These are phyloP conservation scores for Rhodotorula taiwanensis DNA, from an alignment of 768 basidiomycete species.

Conservation along the genomic window DNA sequence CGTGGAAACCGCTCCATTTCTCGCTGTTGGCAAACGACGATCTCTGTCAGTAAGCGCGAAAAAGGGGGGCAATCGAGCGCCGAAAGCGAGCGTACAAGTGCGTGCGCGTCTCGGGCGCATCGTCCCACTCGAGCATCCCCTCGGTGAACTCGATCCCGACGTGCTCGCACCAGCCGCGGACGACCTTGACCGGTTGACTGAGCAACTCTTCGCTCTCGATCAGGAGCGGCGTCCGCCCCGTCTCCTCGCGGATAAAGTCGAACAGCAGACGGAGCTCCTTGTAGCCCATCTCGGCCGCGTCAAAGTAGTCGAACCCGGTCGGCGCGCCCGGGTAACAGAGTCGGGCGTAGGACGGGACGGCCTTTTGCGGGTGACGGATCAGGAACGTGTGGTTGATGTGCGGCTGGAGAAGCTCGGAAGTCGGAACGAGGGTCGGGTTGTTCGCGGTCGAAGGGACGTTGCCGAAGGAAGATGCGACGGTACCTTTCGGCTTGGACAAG, in stretches of 20 bases:
- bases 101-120: constrained; percentile 37
- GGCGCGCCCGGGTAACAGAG: constrained; percentile 38
- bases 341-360: constrained; percentile 39
- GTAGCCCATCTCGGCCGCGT: constrained; percentile 39
- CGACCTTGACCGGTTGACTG: constrained; percentile 25
- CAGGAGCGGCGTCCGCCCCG: constrained; percentile 32
- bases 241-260: constrained; percentile 26
- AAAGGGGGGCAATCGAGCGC: too few species aligned
- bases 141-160: constrained; percentile 36
- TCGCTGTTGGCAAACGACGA: constrained; percentile 1
- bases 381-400: constrained; percentile 41
- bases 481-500: constrained; percentile 14
- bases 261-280: constrained; percentile 32
- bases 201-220: constrained; percentile 38
- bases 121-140: constrained; percentile 40
- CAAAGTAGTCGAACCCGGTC: constrained; percentile 42
- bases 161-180: constrained; percentile 36
- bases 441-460: not conserved
- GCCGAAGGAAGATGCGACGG: constrained; percentile 21
- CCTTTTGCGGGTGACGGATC: constrained; percentile 40
- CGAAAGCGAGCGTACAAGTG: constrained; percentile 36
- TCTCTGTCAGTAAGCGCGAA: not conserved
- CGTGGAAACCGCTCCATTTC: constrained; percentile 36
- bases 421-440: constrained; percentile 41
- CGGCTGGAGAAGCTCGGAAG: constrained; percentile 30